Evolutionary conservation across 2,329 filamentous ascomycete genomes (phyloP).

Genomic region (Stachybotrys elegans): DNA sequence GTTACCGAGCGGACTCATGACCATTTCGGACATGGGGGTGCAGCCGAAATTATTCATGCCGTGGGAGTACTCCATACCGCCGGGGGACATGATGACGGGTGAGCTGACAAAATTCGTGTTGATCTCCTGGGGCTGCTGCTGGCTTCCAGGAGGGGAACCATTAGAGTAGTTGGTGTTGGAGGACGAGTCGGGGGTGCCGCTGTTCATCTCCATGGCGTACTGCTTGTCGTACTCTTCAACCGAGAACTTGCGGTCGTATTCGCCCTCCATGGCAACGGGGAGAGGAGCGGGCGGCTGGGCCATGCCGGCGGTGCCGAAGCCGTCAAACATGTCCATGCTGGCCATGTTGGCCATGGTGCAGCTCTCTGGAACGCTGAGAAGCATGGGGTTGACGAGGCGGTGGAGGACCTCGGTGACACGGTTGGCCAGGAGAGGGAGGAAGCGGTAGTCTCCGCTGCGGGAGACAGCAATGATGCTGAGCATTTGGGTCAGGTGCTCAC

Average conservation of each 20-base stretch:
- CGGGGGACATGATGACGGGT: slow-evolving; percentile 48
- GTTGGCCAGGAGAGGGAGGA: slow-evolving; percentile 68
- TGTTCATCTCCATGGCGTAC: slow-evolving; percentile 28
- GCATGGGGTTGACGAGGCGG: slow-evolving; percentile 53
- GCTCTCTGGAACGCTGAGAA: slow-evolving; percentile 54
- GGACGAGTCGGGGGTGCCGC: slow-evolving; percentile 27
- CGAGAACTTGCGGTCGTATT: slow-evolving; percentile 41
- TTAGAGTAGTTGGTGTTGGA: slow-evolving; percentile 24
- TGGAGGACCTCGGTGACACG: slow-evolving; percentile 72
- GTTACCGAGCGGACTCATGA: slow-evolving; percentile 43
- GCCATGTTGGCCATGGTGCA: slow-evolving; percentile 44
- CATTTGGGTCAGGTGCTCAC: slow-evolving; percentile 68
- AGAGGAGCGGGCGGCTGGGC: slow-evolving; percentile 41
- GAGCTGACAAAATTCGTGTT: slow-evolving; percentile 48
- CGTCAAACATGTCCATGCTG: slow-evolving; percentile 60
- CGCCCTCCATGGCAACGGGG: slow-evolving; percentile 39
- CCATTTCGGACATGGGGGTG: slow-evolving; percentile 46
- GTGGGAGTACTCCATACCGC: slow-evolving; percentile 41
- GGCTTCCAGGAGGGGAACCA: slow-evolving; percentile 20
- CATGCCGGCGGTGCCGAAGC: slow-evolving; percentile 59
- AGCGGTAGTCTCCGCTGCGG: slow-evolving; percentile 71
- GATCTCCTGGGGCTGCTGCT: slow-evolving; percentile 28
- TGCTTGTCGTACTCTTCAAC: slow-evolving; percentile 38
- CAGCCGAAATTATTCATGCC: slow-evolving; percentile 36
- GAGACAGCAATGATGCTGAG: slow-evolving; percentile 63